Evolutionary conservation across 2,329 filamentous ascomycete species (phyloP).

Genomic region (Knufia petricola): DNA sequence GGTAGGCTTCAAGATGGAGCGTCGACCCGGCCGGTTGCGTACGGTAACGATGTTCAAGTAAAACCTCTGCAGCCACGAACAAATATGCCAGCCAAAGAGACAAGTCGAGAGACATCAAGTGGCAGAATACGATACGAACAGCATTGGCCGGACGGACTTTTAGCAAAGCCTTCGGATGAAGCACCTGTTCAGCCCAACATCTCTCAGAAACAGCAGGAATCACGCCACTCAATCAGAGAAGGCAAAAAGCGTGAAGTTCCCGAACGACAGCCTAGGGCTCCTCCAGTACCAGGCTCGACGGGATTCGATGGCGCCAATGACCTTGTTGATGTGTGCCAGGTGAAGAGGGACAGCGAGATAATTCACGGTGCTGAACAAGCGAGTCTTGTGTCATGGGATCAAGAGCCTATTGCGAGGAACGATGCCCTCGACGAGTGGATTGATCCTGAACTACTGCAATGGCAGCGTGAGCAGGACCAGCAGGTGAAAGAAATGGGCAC

Average conservation of each 20-base stretch:
- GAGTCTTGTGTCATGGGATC: background rate
- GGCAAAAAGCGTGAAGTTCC: background rate
- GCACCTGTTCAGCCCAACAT: background rate
- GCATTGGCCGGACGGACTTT: background rate
- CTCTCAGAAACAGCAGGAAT: background rate
- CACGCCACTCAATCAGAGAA: background rate
- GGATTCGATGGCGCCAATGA: constrained; percentile 5
- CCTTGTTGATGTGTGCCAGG: constrained; percentile 3
- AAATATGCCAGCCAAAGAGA: constrained; percentile 6
- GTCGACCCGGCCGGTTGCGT: constrained; percentile 6
- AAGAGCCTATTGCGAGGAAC: background rate
- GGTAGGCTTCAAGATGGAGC: background rate
- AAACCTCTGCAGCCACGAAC: background rate
- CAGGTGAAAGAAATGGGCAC: too few species aligned
- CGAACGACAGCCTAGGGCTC: background rate
- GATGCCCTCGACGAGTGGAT: background rate
- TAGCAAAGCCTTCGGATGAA: background rate
- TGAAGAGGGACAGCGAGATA: background rate
- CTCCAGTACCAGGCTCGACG: background rate
- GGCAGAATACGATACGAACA: constrained; percentile 14
- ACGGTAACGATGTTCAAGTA: constrained; percentile 1
- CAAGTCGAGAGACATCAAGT: constrained; percentile 1
- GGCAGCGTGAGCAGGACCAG: too few species aligned
- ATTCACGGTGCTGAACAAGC: background rate
- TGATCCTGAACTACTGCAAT: background rate